Percentiles rank a stretch among this genome's conserved stretches.
Conservation (phyloP, 208 protist species). For the Acanthamoeba healyi region DNA sequence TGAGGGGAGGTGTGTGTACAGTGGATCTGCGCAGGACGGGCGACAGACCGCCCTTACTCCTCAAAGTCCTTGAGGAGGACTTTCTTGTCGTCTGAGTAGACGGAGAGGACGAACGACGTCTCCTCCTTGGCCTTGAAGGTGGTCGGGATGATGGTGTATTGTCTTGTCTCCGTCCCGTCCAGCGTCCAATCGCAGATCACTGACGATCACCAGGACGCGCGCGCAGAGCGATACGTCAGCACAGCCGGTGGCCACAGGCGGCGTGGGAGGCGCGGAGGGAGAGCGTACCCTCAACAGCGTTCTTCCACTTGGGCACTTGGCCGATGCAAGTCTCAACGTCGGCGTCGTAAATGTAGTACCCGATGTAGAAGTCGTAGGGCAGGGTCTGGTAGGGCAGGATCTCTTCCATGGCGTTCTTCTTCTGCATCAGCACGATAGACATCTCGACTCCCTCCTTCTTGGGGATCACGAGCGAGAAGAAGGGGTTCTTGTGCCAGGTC, state of each 20-base stretch:
- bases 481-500: conserved; percentile 70
- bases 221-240: background rate
- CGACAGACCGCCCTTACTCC: background rate
- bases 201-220: background rate
- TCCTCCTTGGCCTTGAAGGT: conserved; percentile 64
- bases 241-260: too few relatives aligned
- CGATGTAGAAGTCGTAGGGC: conserved; percentile 64
- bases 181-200: conserved; percentile 41
- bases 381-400: conserved; percentile 67
- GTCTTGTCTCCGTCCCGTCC: background rate
- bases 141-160: conserved; percentile 71
- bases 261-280: background rate
- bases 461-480: conserved; percentile 54
- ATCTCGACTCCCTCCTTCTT: conserved; percentile 65
- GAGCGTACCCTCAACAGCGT: conserved; percentile 25
- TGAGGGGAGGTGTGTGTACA: too few relatives aligned
- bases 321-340: conserved; percentile 44
- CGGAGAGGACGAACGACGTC: conserved; percentile 35
- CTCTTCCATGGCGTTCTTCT: conserved; percentile 73
- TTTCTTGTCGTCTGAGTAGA: conserved; percentile 58
- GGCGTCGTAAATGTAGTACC: conserved; percentile 70
- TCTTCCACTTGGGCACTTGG: conserved; percentile 65
- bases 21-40: too few relatives aligned
- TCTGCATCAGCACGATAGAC: conserved; percentile 59
- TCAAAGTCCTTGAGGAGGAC: conserved; percentile 39